These are phyloP conservation scores for Mrakia frigida DNA, from an alignment of 768 basidiomycete species.

Conservation along the genomic window DNA sequence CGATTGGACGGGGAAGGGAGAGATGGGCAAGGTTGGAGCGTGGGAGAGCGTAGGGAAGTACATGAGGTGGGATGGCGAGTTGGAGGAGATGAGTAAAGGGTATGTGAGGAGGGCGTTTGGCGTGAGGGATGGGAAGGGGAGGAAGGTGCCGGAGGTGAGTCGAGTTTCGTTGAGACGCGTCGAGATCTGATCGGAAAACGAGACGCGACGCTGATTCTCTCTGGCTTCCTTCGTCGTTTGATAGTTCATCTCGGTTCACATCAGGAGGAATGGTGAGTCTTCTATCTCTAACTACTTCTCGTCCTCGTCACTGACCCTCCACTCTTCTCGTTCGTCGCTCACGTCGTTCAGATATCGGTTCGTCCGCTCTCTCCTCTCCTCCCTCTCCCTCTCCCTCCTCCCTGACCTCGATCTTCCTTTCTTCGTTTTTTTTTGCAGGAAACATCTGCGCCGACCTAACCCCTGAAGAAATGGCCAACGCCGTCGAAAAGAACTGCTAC, in stretches of 20 bases:
- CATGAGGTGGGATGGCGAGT: constrained; percentile 28
- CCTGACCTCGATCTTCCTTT: not conserved
- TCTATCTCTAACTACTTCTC: not conserved
- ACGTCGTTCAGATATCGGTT: constrained; percentile 7
- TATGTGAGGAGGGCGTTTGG: constrained; percentile 33
- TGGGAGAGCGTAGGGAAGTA: constrained; percentile 33
- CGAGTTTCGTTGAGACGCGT: not conserved
- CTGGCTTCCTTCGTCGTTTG: not conserved
- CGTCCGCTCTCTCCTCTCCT: not conserved
- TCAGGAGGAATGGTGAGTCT: constrained; percentile 28
- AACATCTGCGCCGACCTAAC: constrained; percentile 32
- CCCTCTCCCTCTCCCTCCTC: not conserved
- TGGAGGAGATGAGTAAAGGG: constrained; percentile 34
- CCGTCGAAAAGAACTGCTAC: constrained; percentile 33
- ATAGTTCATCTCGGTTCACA: constrained; percentile 34
- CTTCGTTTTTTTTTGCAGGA: not conserved
- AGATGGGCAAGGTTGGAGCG: constrained; percentile 29
- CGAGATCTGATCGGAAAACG: not conserved
- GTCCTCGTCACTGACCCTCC: not conserved
- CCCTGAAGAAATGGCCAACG: constrained; percentile 21
- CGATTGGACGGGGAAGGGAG: constrained; percentile 33
- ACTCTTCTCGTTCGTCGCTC: not conserved
- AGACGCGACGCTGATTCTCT: not conserved
- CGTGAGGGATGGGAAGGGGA: constrained; percentile 30
- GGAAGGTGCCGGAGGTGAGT: constrained; percentile 23